A percentile compares a stretch with the other conserved stretches of the same genome.
These are phyloP conservation scores for Biscogniauxia mediterranea DNA, from an alignment of 2,329 filamentous ascomycete genomes.

Conservation along the genomic window DNA sequence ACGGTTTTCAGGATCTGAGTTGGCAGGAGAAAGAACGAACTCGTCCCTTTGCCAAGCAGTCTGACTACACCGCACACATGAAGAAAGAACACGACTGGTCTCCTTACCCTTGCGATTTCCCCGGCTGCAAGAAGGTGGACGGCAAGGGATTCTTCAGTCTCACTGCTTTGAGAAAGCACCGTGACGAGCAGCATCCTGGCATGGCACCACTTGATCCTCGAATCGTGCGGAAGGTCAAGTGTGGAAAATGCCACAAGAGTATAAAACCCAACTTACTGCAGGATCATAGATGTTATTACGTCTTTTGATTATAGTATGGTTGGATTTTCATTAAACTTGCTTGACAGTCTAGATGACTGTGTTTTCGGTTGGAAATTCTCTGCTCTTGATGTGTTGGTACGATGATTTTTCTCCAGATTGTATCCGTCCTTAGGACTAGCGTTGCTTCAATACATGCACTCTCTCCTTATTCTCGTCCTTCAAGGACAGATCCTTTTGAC, in stretches of 20 bases:
- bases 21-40: background rate
- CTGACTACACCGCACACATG: conserved; percentile 14
- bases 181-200: conserved; percentile 6
- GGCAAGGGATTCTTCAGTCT: conserved; percentile 11
- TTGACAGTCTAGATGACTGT: too few relatives aligned
- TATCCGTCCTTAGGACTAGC: too few relatives aligned
- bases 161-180: conserved; percentile 5
- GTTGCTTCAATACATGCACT: too few relatives aligned
- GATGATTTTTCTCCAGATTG: too few relatives aligned
- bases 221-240: background rate
- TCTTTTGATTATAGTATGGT: too few relatives aligned
- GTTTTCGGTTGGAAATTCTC: too few relatives aligned
- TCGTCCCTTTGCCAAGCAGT: conserved; percentile 11
- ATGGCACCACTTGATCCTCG: background rate
- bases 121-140: conserved; percentile 5
- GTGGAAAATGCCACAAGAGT: background rate
- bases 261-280: too few relatives aligned
- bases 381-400: too few relatives aligned
- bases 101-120: conserved; percentile 8
- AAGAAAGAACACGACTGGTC: conserved; percentile 17
- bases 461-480: too few relatives aligned
- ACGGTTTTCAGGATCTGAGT: background rate
- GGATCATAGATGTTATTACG: too few relatives aligned
- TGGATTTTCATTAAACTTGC: too few relatives aligned
- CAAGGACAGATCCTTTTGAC: too few relatives aligned